A percentile compares a stretch with the other conserved stretches of the same genome.
phyloP scores from a whole-genome alignment of 2,329 filamentous ascomycete species.

The Balansia obtecta region DNA sequence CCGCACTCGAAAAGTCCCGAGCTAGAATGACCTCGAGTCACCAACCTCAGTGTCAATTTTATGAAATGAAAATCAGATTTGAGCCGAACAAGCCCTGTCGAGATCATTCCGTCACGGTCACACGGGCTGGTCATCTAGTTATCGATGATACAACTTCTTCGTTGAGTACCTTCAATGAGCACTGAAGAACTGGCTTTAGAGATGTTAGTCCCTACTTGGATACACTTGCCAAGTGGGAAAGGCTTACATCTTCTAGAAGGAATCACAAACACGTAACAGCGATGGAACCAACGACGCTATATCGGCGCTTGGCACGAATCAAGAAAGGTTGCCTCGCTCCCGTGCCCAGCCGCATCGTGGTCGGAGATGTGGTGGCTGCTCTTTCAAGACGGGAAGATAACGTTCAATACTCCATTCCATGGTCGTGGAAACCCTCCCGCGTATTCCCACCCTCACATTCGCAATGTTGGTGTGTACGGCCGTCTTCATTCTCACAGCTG shows the following conservation, averaged over 20 bases:
- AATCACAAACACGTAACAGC: constrained; percentile 2
- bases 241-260: background rate
- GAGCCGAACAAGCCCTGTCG: background rate
- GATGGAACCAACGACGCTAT: constrained; percentile 2
- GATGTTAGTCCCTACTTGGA: constrained; percentile 5
- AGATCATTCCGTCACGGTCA: background rate
- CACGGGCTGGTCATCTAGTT: background rate
- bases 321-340: constrained; percentile 4
- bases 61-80: background rate
- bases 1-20: background rate
- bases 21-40: background rate
- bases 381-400: constrained; percentile 1
- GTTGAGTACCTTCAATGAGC: background rate
- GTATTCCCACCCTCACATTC: no score
- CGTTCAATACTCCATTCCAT: background rate
- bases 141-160: background rate
- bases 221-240: constrained; percentile 4
- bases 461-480: no score
- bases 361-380: constrained; percentile 3
- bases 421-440: background rate
- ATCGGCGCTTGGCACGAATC: constrained; percentile 3
- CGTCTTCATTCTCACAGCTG: no score
- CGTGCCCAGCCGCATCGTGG: background rate
- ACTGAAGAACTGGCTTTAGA: background rate
- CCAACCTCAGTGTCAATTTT: background rate